phyloP scores from a whole-genome alignment of 768 basidiomycete species.

The Mycena floridula region DNA sequence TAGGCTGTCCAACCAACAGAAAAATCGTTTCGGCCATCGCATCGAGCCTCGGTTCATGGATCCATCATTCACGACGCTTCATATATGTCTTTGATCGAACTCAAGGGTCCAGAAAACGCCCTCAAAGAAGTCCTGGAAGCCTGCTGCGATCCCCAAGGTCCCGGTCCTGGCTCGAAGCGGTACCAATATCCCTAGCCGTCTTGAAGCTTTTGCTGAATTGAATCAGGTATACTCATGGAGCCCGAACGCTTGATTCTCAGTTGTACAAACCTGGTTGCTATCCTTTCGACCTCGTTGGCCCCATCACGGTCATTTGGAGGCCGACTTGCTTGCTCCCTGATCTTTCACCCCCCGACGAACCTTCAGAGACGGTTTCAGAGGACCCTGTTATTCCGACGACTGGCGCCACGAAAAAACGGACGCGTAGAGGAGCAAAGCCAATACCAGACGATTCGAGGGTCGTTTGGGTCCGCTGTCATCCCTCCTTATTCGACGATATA shows the following conservation, averaged over 20 bases:
- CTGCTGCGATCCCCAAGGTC: conserved; percentile 61
- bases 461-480: conserved; percentile 80
- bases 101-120: conserved; percentile 56
- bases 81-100: conserved; percentile 71
- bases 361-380: conserved; percentile 1
- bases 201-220: background rate
- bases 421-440: conserved; percentile 24
- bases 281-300: conserved; percentile 67
- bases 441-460: conserved; percentile 22
- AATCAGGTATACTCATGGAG: conserved; percentile 57
- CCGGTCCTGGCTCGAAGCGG: conserved; percentile 57
- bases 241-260: conserved; percentile 58
- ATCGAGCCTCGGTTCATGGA: conserved; percentile 80
- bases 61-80: conserved; percentile 89
- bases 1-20: conserved; percentile 85
- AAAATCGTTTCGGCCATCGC: conserved; percentile 87
- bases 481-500: conserved; percentile 56
- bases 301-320: conserved; percentile 71
- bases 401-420: conserved; percentile 22
- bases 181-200: conserved; percentile 18
- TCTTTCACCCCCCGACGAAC: background rate
- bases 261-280: conserved; percentile 59
- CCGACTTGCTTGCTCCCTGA: conserved; percentile 20
- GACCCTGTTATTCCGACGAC: background rate
- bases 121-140: conserved; percentile 45